Evolutionary conservation across 2,329 filamentous ascomycete species (phyloP).

Genomic region (Meredithiella fracta): DNA sequence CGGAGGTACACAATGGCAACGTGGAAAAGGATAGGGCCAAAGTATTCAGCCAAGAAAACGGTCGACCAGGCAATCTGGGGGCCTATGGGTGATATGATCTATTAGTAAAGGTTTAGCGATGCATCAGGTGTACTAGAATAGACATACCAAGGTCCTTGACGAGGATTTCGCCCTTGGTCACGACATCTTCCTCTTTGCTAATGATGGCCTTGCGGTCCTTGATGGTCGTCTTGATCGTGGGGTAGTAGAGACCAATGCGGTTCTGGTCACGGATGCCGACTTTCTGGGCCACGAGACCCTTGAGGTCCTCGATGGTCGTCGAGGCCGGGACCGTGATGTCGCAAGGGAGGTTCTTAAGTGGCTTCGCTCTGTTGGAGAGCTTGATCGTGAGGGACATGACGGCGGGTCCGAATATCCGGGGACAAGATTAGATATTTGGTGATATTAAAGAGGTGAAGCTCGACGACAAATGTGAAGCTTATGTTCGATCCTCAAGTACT

Average conservation of each 20-base stretch:
- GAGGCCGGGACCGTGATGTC: conserved; percentile 32
- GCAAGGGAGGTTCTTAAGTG: conserved; percentile 37
- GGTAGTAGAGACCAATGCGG: conserved; percentile 45
- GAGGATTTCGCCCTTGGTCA: conserved; percentile 43
- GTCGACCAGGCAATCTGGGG: conserved; percentile 82
- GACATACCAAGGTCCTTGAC: conserved; percentile 80
- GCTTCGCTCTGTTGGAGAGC: conserved; percentile 30
- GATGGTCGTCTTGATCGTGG: conserved; percentile 42
- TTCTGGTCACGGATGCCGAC: conserved; percentile 39
- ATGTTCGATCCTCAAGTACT: background rate
- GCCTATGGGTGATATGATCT: conserved; percentile 32
- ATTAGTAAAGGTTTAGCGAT: background rate
- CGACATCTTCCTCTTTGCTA: conserved; percentile 31
- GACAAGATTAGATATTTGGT: no score
- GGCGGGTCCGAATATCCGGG: background rate
- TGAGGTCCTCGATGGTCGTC: conserved; percentile 44
- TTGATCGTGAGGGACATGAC: conserved; percentile 21
- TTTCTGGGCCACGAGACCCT: conserved; percentile 36
- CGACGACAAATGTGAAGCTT: background rate
- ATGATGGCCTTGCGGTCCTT: conserved; percentile 44
- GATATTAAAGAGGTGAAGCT: no score
- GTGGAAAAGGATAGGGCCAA: conserved; percentile 82
- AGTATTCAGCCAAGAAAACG: conserved; percentile 89
- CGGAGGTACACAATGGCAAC: conserved; percentile 55
- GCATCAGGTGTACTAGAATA: background rate